A percentile compares a stretch with the other conserved stretches of the same genome.
Evolutionary conservation across 805 yeast genomes (phyloP).

Genomic region (Starmerella apis): DNA sequence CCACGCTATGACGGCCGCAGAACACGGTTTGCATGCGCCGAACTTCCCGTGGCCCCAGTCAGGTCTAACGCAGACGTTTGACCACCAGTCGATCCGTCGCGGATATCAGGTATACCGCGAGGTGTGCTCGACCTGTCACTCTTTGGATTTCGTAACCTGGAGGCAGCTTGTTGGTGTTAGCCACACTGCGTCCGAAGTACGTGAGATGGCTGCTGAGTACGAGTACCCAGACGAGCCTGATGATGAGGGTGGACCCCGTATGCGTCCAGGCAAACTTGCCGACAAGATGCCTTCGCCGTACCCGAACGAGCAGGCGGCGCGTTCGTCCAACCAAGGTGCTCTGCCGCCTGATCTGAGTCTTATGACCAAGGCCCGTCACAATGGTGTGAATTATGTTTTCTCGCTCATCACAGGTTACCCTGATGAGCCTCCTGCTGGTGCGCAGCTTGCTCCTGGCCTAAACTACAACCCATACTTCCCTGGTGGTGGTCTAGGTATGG

Average conservation of each 20-base stretch:
- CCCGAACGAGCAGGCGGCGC: slow-evolving; percentile 96
- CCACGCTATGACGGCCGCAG: slow-evolving; percentile 95
- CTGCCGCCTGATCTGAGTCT: slow-evolving; percentile 95
- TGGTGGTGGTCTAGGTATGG: slow-evolving; percentile 99
- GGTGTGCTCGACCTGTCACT: slow-evolving; percentile 98
- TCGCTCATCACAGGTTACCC: slow-evolving; percentile 96
- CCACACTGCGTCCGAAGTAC: slow-evolving; percentile 80
- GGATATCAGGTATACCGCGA: slow-evolving; percentile 98
- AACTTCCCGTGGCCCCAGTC: slow-evolving; percentile 86
- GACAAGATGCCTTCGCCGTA: slow-evolving; percentile 93
- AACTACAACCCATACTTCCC: slow-evolving; percentile 99
- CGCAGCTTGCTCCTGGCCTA: slow-evolving; percentile 77
- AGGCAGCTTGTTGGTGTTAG: slow-evolving; percentile 95
- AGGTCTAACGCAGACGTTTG: slow-evolving; percentile 56
- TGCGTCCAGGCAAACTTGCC: slow-evolving; percentile 96
- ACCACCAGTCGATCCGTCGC: slow-evolving; percentile 93
- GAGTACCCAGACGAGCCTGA: slow-evolving; percentile 96
- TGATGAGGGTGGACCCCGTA: slow-evolving; percentile 94
- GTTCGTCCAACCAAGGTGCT: slow-evolving; percentile 99
- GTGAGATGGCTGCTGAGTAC: slow-evolving; percentile 87
- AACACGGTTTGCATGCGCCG: slow-evolving; percentile 97
- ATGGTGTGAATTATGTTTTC: slow-evolving; percentile 92
- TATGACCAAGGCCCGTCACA: slow-evolving; percentile 98
- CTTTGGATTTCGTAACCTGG: slow-evolving; percentile 95
- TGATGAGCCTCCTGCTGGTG: slow-evolving; percentile 98